Base-by-base conservation (phyloP, 2,329 filamentous ascomycete genomes). In the Beauveria varroae region DNA sequence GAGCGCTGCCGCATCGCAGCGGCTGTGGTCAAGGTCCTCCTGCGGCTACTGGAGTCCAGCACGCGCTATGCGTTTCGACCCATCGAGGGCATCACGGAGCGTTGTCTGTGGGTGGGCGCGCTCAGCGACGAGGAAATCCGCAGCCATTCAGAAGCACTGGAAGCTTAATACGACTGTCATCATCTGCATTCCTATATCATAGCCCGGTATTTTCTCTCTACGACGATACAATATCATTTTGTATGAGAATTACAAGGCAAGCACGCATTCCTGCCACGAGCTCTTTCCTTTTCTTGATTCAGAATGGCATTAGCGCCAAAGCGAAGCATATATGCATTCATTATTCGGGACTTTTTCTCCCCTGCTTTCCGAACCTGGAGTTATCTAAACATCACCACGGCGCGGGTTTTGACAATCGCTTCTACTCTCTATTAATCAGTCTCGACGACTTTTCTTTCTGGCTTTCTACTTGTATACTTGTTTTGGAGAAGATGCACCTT, bases 101-200 rank as follows among this genome's bases (percentile, higher is more conserved):
- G 89, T 65, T 95, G 90, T 71, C 79, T 95, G n/a, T 95, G 91
- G 90, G 86, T 95, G 76, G 87, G 88, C 52, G 89, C 90, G 10
- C 72, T 95, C 60, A 83, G 76, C 60, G 90, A 93, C 65, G 84
- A 86, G n/a, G 89, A 93, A 68, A 91, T 95, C 68, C 76, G 82
- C 61, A 76, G 74, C 63, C 76, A 78, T 60, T 83, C 81, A 0
- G 79, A 81, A 59, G 73, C 69, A 59, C 68, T 86, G 37, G 80
- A 85, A 70, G 77, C 65, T 12, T 60, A 22, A 52, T 20, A 16
- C 28, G 40, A 37, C 12, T 37, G 14, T 37, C 34, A 16, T 4
- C 44, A 9, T 40, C 24, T 22, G 26, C 20, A 47, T 46, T 34
- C n/a, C 44, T 46, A 16, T 43, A 4, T 43, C 34, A 41, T 41